Percentiles rank a stretch among this genome's conserved stretches.
Evolutionary conservation across 2,329 filamentous ascomycete species (phyloP).

Genomic region (Verticillium klebahnii): DNA sequence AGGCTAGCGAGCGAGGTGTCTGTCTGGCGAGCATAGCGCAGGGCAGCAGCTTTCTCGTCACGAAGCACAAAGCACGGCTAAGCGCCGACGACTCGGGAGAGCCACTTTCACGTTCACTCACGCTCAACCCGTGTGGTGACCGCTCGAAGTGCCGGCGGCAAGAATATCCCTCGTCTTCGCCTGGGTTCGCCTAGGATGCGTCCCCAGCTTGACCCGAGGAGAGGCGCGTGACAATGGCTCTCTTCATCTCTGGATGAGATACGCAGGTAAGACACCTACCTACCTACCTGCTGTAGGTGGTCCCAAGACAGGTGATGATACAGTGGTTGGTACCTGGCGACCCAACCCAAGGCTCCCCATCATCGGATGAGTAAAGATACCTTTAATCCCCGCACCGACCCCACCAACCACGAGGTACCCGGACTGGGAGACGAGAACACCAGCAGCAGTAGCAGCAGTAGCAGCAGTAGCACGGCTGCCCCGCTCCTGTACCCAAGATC

Average conservation of each 20-base stretch:
- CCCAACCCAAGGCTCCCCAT: background rate
- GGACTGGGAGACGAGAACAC: background rate
- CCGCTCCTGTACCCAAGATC: conserved; percentile 4
- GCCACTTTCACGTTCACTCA: background rate
- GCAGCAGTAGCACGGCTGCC: background rate
- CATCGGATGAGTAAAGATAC: background rate
- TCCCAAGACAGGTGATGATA: too few relatives aligned
- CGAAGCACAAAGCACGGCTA: background rate
- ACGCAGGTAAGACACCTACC: too few relatives aligned
- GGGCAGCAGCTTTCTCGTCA: background rate
- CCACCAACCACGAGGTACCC: background rate
- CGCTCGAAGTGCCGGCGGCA: background rate
- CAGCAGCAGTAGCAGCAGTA: background rate
- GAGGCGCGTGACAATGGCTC: background rate
- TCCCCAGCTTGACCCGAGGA: background rate
- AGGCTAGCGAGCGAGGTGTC: background rate
- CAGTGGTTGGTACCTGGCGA: background rate
- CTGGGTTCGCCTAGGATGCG: background rate
- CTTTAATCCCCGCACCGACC: background rate
- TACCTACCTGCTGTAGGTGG: too few relatives aligned
- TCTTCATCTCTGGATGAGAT: background rate
- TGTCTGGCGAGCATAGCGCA: background rate
- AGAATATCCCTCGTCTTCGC: background rate
- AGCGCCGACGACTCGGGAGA: background rate
- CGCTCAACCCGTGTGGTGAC: background rate